phyloP scores from a whole-genome alignment of 2,329 filamentous ascomycete genomes.

The Claviceps capensis region DNA sequence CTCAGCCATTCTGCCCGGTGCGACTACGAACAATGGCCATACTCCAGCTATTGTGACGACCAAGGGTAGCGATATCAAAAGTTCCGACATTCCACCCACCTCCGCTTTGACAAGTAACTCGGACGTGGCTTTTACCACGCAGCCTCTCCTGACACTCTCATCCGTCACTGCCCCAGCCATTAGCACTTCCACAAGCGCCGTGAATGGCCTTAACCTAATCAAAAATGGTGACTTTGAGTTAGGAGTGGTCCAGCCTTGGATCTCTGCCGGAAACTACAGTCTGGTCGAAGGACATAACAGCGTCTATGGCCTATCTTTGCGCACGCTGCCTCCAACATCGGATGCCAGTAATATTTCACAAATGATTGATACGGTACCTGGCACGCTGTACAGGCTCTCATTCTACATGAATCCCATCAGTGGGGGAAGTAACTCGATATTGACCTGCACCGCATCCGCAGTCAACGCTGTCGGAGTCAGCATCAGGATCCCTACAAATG shows the following conservation, averaged over 20 bases:
- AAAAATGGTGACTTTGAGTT: background rate
- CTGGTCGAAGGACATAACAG: background rate
- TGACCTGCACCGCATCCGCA: background rate
- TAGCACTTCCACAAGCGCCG: background rate
- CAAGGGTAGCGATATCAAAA: too few relatives aligned
- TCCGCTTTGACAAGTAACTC: too few relatives aligned
- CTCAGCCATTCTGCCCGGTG: too few relatives aligned
- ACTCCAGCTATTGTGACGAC: too few relatives aligned
- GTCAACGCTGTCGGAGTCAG: background rate
- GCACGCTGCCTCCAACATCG: background rate
- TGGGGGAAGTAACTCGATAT: background rate
- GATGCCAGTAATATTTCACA: background rate
- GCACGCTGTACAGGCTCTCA: background rate
- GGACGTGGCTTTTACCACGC: background rate
- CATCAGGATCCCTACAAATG: background rate
- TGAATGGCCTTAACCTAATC: background rate
- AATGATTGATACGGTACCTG: background rate
- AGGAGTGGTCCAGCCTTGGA: background rate
- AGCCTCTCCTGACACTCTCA: background rate
- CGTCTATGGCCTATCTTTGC: background rate
- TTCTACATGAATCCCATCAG: background rate
- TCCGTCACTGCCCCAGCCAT: background rate
- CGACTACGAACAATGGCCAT: too few relatives aligned
- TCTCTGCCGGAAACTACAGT: too few relatives aligned
- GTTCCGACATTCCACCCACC: too few relatives aligned